Evolutionary conservation across 257 asterid genomes (phyloP), one percentile per base, ranked within the genome.

Genomic region (Gentiana straminea): DNA sequence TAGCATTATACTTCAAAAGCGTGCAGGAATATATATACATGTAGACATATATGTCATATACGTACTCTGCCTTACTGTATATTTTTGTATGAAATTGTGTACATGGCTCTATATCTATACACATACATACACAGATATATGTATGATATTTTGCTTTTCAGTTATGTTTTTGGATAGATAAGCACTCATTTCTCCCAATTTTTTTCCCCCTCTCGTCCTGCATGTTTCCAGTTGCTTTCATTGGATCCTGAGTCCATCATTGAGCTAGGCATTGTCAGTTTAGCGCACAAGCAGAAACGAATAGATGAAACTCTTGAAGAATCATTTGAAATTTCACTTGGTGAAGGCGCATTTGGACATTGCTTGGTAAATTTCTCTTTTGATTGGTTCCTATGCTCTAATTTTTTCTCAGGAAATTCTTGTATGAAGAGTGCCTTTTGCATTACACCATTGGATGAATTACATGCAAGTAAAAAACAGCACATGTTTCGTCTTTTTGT

Each of bases 311-410:
- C 62, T 71, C 85, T 90, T 33, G 78, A 79, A 70, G 80, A 70
- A 55, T 84, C 96, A 8, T 86, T 78, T 53, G 79, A 78, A 73
- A 77, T 90, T 64, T 77, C 77, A 62, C 90, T 86, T 69, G 94
- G 94, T 39, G 79, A 74, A 55, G 96, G 94, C 61, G 69, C 70
- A 51, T 84, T 74, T 58, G 97, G 96, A 38, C 71, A 53, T 71
- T 86, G 94, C 79, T 71, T 90, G 94, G 97, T 83, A 81, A 73
- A 58, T 55, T 65, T 35, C 36, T 64, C 36, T 33, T 32, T 13
- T 54, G 36, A 46, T 58, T 59, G 35, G 45, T 66, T 54, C 47
- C 63, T 62, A 57, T 55, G 65, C 48, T 62, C 13, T 55, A 38
- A 49, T 65, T 64, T 52, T 54, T 46, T 24, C 68, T 32, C 0